Evolutionary conservation across 176 grass and related monocot species (phyloP), one percentile per base, ranked within the genome.

Genomic region (Carex pumila): DNA sequence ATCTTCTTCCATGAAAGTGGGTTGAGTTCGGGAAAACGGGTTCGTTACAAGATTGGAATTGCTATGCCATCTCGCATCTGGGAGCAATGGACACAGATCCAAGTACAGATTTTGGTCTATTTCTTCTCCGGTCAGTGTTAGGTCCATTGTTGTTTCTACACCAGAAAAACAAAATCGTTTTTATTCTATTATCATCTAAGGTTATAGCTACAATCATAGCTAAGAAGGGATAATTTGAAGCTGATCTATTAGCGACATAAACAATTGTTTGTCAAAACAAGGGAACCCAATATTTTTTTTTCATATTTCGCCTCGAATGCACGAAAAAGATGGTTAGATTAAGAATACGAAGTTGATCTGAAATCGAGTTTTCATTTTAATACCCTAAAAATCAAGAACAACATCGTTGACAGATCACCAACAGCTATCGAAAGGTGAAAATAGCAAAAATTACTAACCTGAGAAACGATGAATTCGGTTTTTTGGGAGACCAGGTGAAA

Each of bases 101-200:
- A 87, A 68, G 56, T 92, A 97, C 50, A 92, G 77, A 87, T 88
- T 94, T 84, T 89, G 87, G 87, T 97, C 95, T 82, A 87, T 87
- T 29, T 54, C 81, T 36, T 73, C 69, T 12, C 64, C 43, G 0
- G n/a, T 31, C 17, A 36, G 7, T 17, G 9, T 32, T 12, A 71
- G 25, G 47, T 34, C 83, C 83, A 85, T 85, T 63, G 12, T 50
- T 85, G 49, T 30, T 74, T 36, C 79, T 81, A 49, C 79, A 81
- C 59, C 56, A 65, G 17, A 57, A 30, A 76, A 15, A 12, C 3
- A 29, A 65, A 41, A 41, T n/a, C 39, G 34, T 69, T 14, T 70
- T 39, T 41, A 37, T 15, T 56, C 13, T 32, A 8, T 4, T 29
- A 1, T 14, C 12, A 22, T 55, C 49, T 55, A 55, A 53, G 6